Evolutionary conservation across 2,329 filamentous ascomycete species (phyloP).

Genomic region (Ceratocystis harringtonii): DNA sequence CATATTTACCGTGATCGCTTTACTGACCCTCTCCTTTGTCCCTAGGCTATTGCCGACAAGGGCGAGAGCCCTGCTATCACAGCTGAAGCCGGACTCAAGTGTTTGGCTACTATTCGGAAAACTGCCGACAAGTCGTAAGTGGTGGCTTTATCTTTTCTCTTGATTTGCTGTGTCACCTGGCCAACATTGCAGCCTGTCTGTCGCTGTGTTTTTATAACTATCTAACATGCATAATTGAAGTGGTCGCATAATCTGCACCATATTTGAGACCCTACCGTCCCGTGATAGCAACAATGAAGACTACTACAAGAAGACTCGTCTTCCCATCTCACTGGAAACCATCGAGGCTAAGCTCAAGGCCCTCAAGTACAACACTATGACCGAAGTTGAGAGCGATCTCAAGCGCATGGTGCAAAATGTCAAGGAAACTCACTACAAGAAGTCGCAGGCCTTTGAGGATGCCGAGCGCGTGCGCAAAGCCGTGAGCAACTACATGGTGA

Average conservation of each 20-base stretch:
- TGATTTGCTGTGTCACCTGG: too few species aligned
- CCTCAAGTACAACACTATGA: constrained; percentile 53
- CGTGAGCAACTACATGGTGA: constrained; percentile 75
- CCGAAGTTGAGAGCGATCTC: constrained; percentile 66
- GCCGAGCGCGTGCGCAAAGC: constrained; percentile 77
- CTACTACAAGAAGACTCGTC: constrained; percentile 62
- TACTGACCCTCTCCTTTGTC: constrained; percentile 29
- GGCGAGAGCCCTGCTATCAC: constrained; percentile 54
- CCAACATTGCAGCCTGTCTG: not conserved
- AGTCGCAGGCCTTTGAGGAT: constrained; percentile 61
- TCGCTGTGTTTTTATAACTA: not conserved
- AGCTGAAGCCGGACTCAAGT: constrained; percentile 53
- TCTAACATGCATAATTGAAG: constrained; percentile 28
- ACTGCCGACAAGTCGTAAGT: constrained; percentile 71
- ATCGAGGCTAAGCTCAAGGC: constrained; percentile 61
- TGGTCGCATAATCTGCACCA: constrained; percentile 57
- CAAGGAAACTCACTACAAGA: constrained; percentile 66
- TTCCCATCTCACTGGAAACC: constrained; percentile 64
- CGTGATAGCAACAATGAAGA: constrained; percentile 44
- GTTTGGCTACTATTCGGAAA: constrained; percentile 59
- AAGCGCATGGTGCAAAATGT: constrained; percentile 81
- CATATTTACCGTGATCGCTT: constrained; percentile 14
- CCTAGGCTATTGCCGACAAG: constrained; percentile 26
- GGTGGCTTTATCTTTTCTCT: not conserved
- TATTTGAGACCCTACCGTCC: constrained; percentile 59